phyloP scores from a whole-genome alignment of 352 stramenopile species.

The Globisporangium barbulae region DNA sequence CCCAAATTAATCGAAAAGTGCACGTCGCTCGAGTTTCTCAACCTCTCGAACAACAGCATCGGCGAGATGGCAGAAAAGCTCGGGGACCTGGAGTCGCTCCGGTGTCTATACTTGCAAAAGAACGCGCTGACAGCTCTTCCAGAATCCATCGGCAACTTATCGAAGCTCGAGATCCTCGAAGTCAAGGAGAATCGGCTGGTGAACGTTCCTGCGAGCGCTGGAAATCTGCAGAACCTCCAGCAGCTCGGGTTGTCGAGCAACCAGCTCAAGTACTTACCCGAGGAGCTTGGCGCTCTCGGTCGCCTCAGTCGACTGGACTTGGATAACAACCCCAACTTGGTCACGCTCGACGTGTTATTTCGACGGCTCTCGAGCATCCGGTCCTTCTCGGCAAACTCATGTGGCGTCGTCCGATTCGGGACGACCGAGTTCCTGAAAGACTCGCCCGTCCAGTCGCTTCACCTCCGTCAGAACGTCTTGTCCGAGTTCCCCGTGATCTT shows the following conservation, averaged over 20 bases:
- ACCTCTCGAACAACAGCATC: conserved; percentile 57
- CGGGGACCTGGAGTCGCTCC: conserved; percentile 30
- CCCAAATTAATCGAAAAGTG: conserved; percentile 57
- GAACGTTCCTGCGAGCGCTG: conserved; percentile 36
- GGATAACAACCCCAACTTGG: conserved; percentile 41
- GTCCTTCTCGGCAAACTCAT: conserved; percentile 32
- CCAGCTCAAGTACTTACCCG: conserved; percentile 36
- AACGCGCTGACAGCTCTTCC: conserved; percentile 42
- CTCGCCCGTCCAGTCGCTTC: conserved; percentile 34
- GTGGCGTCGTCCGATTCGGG: conserved; percentile 42
- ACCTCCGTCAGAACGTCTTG: conserved; percentile 41
- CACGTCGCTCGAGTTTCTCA: conserved; percentile 29
- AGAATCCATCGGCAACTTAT: conserved; percentile 35
- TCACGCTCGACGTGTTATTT: conserved; percentile 35
- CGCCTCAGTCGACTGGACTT: conserved; percentile 28
- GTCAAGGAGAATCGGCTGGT: conserved; percentile 39
- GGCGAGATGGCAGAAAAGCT: conserved; percentile 35
- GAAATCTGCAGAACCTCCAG: conserved; percentile 36
- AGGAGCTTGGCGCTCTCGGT: conserved; percentile 32
- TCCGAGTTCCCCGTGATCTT: conserved; percentile 40
- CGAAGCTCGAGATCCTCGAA: conserved; percentile 34
- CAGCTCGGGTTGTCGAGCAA: conserved; percentile 40
- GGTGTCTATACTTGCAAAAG: conserved; percentile 34
- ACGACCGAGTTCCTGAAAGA: conserved; percentile 41
- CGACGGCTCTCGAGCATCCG: conserved; percentile 27